A percentile compares a stretch with the other conserved stretches of the same genome.
Conservation (phyloP, 225 moss, liverwort and hornwort genomes). For the Marchantia polymorpha region DNA sequence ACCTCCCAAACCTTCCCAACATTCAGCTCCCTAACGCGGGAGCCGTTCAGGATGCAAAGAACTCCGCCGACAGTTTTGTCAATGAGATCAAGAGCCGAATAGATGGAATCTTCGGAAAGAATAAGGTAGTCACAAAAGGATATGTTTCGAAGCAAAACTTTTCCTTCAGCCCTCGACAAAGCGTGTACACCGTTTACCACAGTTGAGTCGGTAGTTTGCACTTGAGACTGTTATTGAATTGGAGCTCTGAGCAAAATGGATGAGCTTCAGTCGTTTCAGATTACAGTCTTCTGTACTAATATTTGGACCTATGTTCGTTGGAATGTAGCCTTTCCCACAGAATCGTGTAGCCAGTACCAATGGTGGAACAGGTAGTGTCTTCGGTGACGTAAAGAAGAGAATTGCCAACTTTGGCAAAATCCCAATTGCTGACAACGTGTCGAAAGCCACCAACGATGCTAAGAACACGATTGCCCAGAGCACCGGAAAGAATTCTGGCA, state of each 20-base stretch:
- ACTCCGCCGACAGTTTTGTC: neutral
- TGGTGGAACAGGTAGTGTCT: conserved; percentile 40
- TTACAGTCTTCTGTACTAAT: neutral
- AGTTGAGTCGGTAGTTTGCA: too few relatives aligned
- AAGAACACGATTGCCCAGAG: conserved; percentile 4
- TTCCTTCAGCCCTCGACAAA: too few relatives aligned
- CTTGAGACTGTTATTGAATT: too few relatives aligned
- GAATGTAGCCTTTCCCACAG: neutral
- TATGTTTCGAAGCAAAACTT: too few relatives aligned
- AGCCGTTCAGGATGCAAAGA: neutral
- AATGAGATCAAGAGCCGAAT: conserved; percentile 26
- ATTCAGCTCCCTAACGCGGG: neutral
- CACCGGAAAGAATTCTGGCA: conserved; percentile 29
- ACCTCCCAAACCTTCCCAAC: neutral
- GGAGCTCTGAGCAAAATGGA: too few relatives aligned
- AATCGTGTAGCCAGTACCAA: conserved; percentile 17
- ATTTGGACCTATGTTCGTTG: neutral
- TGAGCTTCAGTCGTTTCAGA: too few relatives aligned
- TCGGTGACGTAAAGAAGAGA: conserved; percentile 49
- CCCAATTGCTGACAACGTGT: conserved; percentile 41
- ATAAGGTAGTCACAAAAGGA: conserved; percentile 30
- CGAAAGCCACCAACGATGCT: conserved; percentile 14
- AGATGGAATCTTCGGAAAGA: conserved; percentile 55
- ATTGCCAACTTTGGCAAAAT: conserved; percentile 49
- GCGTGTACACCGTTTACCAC: too few relatives aligned